phyloP scores from a whole-genome alignment of 2,329 filamentous ascomycete genomes.

The Pleoardoris graminearum region DNA sequence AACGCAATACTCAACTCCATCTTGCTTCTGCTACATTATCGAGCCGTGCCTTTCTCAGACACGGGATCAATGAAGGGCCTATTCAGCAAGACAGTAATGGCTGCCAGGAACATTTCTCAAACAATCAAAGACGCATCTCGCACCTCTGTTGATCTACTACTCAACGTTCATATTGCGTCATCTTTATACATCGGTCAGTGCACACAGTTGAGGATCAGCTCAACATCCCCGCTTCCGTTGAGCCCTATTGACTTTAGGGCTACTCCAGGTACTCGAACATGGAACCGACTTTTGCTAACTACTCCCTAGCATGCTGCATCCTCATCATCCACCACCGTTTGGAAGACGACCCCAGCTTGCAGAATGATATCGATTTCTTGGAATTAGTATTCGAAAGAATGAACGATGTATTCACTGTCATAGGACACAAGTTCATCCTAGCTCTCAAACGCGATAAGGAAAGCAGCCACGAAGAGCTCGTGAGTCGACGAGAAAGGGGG shows the following conservation, averaged over 20 bases:
- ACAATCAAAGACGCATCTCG: slow-evolving; percentile 33
- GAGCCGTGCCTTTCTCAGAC: slow-evolving; percentile 6
- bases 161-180: slow-evolving; percentile 29
- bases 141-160: slow-evolving; percentile 29
- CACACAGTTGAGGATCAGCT: neutral
- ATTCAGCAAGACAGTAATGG: slow-evolving; percentile 24
- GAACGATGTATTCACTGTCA: slow-evolving; percentile 27
- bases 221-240: neutral
- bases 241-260: too few species aligned
- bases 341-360: slow-evolving; percentile 24
- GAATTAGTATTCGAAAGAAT: slow-evolving; percentile 34
- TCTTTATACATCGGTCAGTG: slow-evolving; percentile 25
- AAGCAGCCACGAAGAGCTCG: slow-evolving; percentile 15
- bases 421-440: slow-evolving; percentile 35
- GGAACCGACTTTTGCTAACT: too few species aligned
- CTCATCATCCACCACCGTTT: slow-evolving; percentile 34
- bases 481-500: slow-evolving; percentile 23
- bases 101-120: slow-evolving; percentile 31
- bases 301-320: slow-evolving; percentile 18
- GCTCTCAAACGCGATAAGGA: slow-evolving; percentile 28
- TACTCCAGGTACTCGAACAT: too few species aligned
- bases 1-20: slow-evolving; percentile 28
- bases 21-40: slow-evolving; percentile 31
- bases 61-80: slow-evolving; percentile 3
- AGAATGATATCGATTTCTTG: slow-evolving; percentile 31